phyloP scores from a whole-genome alignment of 495 filamentous ascomycete species.

The Podospora bellae-mahoneyi region DNA sequence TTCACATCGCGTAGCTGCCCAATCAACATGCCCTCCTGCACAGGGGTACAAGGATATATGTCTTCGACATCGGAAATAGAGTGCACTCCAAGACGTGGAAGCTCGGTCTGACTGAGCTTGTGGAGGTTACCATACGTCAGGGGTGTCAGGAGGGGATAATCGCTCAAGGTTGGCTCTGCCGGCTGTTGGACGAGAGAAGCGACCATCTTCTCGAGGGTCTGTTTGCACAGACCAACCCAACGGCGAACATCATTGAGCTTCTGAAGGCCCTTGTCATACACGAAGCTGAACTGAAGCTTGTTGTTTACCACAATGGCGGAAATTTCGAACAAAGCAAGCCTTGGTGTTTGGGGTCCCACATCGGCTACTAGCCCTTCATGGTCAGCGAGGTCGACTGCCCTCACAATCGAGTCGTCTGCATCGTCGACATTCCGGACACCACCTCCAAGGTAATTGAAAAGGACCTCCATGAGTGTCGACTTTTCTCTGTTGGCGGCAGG shows the following conservation, averaged over 20 bases:
- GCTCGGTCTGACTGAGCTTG: conserved; percentile 9
- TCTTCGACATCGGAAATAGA: conserved; percentile 31
- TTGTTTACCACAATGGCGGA: conserved; percentile 19
- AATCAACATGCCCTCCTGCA: conserved; percentile 57
- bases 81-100: conserved; percentile 24
- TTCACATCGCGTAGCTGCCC: conserved; percentile 24
- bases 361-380: conserved; percentile 42
- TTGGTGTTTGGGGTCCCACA: conserved; percentile 39
- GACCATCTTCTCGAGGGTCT: conserved; percentile 18
- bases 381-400: conserved; percentile 20
- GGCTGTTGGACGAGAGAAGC: conserved; percentile 7
- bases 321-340: conserved; percentile 58
- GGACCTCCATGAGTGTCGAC: conserved; percentile 51
- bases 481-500: conserved; percentile 23
- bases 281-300: conserved; percentile 34
- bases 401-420: conserved; percentile 45
- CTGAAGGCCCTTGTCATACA: conserved; percentile 36
- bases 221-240: conserved; percentile 21
- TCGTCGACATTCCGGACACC: conserved; percentile 56
- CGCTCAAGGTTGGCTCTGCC: conserved; percentile 24
- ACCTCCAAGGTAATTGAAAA: conserved; percentile 52
- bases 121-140: conserved; percentile 21
- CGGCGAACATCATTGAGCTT: conserved; percentile 15
- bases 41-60: conserved; percentile 53
- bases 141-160: conserved; percentile 21